Conservation (phyloP, 305 asterid species). For the Plantago rigida region DNA sequence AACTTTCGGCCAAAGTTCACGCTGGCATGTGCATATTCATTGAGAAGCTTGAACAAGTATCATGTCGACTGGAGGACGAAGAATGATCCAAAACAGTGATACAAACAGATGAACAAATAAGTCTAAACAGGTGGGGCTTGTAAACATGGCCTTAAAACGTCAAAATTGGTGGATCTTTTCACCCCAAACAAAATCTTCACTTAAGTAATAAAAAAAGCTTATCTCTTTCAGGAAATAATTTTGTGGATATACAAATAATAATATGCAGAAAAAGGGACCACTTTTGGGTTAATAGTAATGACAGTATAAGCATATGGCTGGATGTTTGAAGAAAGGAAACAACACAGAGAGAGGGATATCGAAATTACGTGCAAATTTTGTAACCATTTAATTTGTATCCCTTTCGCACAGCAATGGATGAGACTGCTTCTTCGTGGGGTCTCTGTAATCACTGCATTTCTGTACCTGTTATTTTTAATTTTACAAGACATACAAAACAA, state of each 20-base stretch:
- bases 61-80: background rate
- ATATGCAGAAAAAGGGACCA: constrained; percentile 44
- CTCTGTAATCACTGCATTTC: constrained; percentile 14
- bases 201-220: constrained; percentile 25
- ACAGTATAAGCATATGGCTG: constrained; percentile 37
- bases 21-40: background rate
- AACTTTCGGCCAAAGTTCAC: background rate
- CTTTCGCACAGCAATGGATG: constrained; percentile 34
- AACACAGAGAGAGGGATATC: constrained; percentile 48
- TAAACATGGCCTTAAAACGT: constrained; percentile 23
- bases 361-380: constrained; percentile 53
- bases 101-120: background rate
- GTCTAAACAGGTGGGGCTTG: constrained; percentile 10
- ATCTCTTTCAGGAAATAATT: constrained; percentile 21
- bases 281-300: constrained; percentile 32
- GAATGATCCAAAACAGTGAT: constrained; percentile 1
- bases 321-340: constrained; percentile 49
- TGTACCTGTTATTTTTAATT: constrained; percentile 27
- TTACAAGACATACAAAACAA: constrained; percentile 22
- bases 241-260: background rate
- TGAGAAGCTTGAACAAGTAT: background rate
- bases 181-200: constrained; percentile 5
- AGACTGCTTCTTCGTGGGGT: constrained; percentile 56
- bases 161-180: constrained; percentile 24
- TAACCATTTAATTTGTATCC: constrained; percentile 66